Evolutionary conservation across 2,329 filamentous ascomycete genomes (phyloP), one percentile per base, ranked within the genome.

Genomic region (Intubia oerlemansii): DNA sequence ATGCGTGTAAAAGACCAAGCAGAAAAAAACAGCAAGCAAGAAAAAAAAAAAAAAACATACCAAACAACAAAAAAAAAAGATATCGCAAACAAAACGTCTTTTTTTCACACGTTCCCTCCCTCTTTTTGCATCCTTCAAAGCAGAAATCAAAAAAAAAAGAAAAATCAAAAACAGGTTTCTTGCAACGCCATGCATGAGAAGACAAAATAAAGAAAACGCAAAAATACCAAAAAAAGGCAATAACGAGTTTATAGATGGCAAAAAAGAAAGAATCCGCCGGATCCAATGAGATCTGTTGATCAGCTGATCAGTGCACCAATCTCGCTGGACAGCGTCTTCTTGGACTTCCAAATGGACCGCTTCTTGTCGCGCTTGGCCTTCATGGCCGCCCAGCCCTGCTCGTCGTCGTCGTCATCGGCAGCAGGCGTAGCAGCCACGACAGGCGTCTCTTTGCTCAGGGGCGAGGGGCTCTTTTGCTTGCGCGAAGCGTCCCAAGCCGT

Each of bases 351-450:
- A 20, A 63, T 38, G n/a, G 63, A 65, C 42, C 61, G 63, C 52
- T 73, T 76, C 54, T 72, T 65, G 32, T 74, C 67, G 33, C 67
- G 56, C 52, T 74, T 74, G 32, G 66, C 66, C 42, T 66, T 68
- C 67, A 77, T 73, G 17, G 68, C 66, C 36, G 65, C 68, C 71
- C 71, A 77, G 11, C 66, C 71, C 41, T 72, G 56, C 30, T 76
- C 70, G 17, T 39, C 65, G 27, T 75, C 70, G 18, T 73, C 66
- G 10, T 51, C 51, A 14, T 50, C 53, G 17, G 51, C 51, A 3
- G 53, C 47, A 4, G 53, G 46, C 5, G 45, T 49, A 2, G 53
- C 44, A 2, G 12, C 19, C 6, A 14, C 13, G 8, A 20, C 19
- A 4, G n/a, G 8, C 8, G 28, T 16, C 21, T 19, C 28, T 32